phyloP scores from a whole-genome alignment of 305 asterid genomes.

The Withania somnifera region DNA sequence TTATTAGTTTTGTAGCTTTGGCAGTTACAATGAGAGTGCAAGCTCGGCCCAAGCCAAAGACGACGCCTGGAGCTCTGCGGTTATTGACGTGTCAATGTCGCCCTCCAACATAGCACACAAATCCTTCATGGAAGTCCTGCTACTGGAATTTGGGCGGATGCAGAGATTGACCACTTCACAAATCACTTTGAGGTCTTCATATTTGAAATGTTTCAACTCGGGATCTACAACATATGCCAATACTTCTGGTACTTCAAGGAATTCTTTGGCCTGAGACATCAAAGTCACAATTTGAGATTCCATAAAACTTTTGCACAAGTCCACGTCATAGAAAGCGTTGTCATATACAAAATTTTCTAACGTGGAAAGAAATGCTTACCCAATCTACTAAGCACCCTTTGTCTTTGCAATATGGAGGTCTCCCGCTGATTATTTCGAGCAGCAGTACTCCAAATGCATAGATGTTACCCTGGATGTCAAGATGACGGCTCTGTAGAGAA shows the following conservation, averaged over 20 bases:
- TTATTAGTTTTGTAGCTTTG: slow-evolving; percentile 22
- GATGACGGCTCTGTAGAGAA: slow-evolving; percentile 57
- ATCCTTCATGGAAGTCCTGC: slow-evolving; percentile 51
- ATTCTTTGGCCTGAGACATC: slow-evolving; percentile 73
- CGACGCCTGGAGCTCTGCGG: slow-evolving; percentile 62
- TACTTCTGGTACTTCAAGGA: slow-evolving; percentile 44
- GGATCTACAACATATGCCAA: slow-evolving; percentile 66
- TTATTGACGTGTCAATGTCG: slow-evolving; percentile 65
- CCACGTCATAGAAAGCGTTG: not conserved
- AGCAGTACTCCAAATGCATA: slow-evolving; percentile 79
- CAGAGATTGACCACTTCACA: slow-evolving; percentile 62
- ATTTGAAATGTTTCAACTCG: slow-evolving; percentile 60
- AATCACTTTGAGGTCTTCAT: slow-evolving; percentile 68
- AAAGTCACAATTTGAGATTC: not conserved
- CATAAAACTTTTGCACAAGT: not conserved
- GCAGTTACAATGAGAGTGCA: slow-evolving; percentile 43
- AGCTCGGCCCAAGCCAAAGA: slow-evolving; percentile 98
- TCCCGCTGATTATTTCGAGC: slow-evolving; percentile 80
- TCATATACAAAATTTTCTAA: not conserved
- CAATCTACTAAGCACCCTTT: slow-evolving; percentile 81
- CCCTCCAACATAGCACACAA: slow-evolving; percentile 52
- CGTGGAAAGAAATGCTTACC: slow-evolving; percentile 32
- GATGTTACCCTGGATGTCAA: slow-evolving; percentile 66
- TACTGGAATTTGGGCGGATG: slow-evolving; percentile 34
- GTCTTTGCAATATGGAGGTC: slow-evolving; percentile 73